Evolutionary conservation across 805 yeast species (phyloP).

Genomic region (Wickerhamiella nectarea): DNA sequence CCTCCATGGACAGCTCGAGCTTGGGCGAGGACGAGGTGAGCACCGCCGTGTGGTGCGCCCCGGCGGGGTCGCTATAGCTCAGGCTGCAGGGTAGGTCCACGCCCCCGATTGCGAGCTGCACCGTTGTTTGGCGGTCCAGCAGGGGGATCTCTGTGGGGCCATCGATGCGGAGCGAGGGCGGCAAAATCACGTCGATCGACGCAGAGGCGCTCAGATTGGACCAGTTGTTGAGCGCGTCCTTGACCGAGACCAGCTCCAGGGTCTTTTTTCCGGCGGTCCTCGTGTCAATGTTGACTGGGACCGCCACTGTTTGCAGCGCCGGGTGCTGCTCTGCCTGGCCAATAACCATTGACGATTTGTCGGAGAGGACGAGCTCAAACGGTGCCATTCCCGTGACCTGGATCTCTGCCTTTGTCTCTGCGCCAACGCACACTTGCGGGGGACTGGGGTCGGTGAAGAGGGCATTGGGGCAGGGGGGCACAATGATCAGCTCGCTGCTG

Average conservation of each 20-base stretch:
- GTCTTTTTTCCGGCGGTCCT: background rate
- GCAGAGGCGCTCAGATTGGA: background rate
- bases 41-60: background rate
- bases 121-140: background rate
- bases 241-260: conserved; percentile 2
- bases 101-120: background rate
- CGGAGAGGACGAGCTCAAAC: conserved; percentile 32
- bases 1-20: conserved; percentile 36
- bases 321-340: background rate
- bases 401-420: conserved; percentile 38
- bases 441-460: conserved; percentile 28
- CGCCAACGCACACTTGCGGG: conserved; percentile 45
- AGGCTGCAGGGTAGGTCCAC: background rate
- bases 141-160: conserved; percentile 2
- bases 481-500: conserved; percentile 44
- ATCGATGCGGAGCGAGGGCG: background rate
- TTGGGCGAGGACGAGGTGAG: background rate
- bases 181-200: background rate
- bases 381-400: conserved; percentile 70
- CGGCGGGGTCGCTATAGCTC: conserved; percentile 1
- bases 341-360: background rate
- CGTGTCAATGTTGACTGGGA: background rate
- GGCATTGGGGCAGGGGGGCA: conserved; percentile 72
- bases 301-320: background rate
- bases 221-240: conserved; percentile 9